phyloP scores from a whole-genome alignment of 768 basidiomycete species.

The Tephrocybe sp. region DNA sequence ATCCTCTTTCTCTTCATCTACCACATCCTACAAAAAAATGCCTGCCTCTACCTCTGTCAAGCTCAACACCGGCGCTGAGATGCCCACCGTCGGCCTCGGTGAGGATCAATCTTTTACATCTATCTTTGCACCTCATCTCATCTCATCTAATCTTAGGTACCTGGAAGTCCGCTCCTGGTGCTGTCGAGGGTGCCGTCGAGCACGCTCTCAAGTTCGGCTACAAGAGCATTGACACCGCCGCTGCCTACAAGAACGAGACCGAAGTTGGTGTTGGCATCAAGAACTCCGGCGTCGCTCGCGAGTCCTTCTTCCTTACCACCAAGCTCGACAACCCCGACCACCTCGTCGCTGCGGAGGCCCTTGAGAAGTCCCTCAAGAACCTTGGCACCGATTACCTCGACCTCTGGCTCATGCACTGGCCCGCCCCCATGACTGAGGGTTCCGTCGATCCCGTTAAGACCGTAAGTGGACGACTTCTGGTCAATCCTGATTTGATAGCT shows the following conservation, averaged over 20 bases:
- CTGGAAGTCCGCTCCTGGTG: conserved; percentile 72
- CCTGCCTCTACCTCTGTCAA: conserved; percentile 47
- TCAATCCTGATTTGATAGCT: neutral
- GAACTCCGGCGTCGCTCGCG: conserved; percentile 67
- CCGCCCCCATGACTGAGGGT: conserved; percentile 64
- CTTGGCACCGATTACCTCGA: conserved; percentile 79
- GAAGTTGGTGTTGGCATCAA: conserved; percentile 84
- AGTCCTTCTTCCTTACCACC: conserved; percentile 77
- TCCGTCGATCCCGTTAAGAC: conserved; percentile 48
- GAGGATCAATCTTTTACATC: conserved; percentile 11
- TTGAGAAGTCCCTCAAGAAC: conserved; percentile 63
- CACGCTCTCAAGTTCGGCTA: conserved; percentile 74
- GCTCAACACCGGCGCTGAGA: conserved; percentile 75
- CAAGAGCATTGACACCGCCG: conserved; percentile 68
- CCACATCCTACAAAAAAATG: conserved; percentile 32
- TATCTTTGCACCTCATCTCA: neutral
- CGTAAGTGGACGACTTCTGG: conserved; percentile 18
- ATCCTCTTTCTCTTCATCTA: conserved; percentile 3
- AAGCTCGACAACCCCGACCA: conserved; percentile 69
- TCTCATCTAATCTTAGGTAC: conserved; percentile 47
- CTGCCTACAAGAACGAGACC: conserved; percentile 69
- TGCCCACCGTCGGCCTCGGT: conserved; percentile 75
- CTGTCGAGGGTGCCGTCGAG: conserved; percentile 72
- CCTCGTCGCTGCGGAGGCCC: conserved; percentile 51
- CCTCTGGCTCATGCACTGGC: conserved; percentile 85